Evolutionary conservation across 306 rosid species (phyloP).

Genomic region (Pyrus pyrifolia): DNA sequence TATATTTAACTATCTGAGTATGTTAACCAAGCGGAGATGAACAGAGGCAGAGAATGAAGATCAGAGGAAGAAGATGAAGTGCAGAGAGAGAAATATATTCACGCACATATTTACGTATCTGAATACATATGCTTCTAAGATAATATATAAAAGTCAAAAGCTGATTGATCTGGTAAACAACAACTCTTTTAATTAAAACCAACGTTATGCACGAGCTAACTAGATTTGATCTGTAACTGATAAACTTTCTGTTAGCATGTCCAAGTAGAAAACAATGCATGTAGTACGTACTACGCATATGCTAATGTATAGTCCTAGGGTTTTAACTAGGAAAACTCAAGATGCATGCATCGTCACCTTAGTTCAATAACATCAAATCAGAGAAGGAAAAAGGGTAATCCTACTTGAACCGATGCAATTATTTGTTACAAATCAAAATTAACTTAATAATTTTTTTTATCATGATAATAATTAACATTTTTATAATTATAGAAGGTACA

Average conservation of each 20-base stretch:
- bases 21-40: no score
- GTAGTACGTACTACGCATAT: neutral
- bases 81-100: no score
- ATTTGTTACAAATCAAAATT: neutral
- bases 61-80: no score
- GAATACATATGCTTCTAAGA: no score
- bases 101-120: no score
- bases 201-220: neutral
- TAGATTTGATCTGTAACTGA: neutral
- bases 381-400: neutral
- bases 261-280: neutral
- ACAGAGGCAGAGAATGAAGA: no score
- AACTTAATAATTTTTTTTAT: neutral
- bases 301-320: neutral
- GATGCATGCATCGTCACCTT: neutral
- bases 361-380: neutral
- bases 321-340: neutral
- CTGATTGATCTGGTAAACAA: neutral
- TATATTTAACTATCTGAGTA: neutral
- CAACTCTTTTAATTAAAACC: no score
- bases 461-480: no score
- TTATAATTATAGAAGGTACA: no score
- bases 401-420: neutral
- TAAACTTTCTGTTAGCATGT: no score
- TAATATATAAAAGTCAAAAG: neutral